Percentiles rank a stretch among this genome's conserved stretches.
These are phyloP conservation scores for Hyaloscypha hepaticicola DNA, from an alignment of 495 filamentous ascomycete species.

Conservation along the genomic window DNA sequence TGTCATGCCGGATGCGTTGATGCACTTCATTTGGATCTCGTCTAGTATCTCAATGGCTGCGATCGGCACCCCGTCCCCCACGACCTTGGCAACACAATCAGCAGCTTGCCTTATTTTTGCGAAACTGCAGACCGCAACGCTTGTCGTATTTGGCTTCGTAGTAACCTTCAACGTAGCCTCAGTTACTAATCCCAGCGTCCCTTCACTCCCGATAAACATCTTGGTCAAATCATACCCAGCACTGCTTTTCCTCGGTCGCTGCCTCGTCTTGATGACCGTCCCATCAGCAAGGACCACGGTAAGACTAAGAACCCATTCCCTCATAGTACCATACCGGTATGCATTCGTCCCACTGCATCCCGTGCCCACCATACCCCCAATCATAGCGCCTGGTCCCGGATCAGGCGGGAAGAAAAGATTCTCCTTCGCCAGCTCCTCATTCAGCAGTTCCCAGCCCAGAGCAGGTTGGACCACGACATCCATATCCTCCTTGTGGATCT, in stretches of 20 bases:
- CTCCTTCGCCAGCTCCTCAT: slow-evolving; percentile 65
- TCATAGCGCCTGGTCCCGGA: slow-evolving; percentile 80
- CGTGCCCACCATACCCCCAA: slow-evolving; percentile 95
- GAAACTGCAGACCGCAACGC: slow-evolving; percentile 86
- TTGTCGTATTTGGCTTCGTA: slow-evolving; percentile 69
- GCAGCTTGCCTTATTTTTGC: slow-evolving; percentile 75
- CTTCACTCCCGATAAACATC: slow-evolving; percentile 88
- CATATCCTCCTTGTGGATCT: slow-evolving; percentile 69
- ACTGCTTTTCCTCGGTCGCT: slow-evolving; percentile 72
- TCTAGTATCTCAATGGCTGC: slow-evolving; percentile 91
- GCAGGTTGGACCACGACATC: slow-evolving; percentile 82
- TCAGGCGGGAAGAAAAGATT: slow-evolving; percentile 83
- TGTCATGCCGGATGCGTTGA: slow-evolving; percentile 78
- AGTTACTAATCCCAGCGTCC: slow-evolving; percentile 85
- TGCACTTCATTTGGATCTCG: slow-evolving; percentile 90
- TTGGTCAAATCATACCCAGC: slow-evolving; percentile 88
- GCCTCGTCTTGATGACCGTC: slow-evolving; percentile 83
- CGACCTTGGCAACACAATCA: slow-evolving; percentile 74
- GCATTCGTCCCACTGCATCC: slow-evolving; percentile 94
- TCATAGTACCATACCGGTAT: slow-evolving; percentile 93
- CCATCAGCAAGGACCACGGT: slow-evolving; percentile 94
- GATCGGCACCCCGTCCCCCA: slow-evolving; percentile 76
- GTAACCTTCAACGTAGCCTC: slow-evolving; percentile 84
- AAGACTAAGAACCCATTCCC: slow-evolving; percentile 88
- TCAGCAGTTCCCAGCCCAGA: slow-evolving; percentile 75